phyloP scores from a whole-genome alignment of 2,329 filamentous ascomycete species.

The Penicillium sp. region DNA sequence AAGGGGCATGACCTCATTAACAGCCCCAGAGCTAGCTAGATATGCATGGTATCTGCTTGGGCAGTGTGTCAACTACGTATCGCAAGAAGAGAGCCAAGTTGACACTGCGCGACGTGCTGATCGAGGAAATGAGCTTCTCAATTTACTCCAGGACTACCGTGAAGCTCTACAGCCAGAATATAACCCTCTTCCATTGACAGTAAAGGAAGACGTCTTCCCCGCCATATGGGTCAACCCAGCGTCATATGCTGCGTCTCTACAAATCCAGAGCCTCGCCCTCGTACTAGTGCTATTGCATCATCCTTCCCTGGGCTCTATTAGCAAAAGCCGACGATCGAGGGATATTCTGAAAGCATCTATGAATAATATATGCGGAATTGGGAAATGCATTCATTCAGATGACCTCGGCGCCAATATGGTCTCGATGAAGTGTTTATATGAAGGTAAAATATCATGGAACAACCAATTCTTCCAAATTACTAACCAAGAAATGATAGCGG shows the following conservation, averaged over 20 bases:
- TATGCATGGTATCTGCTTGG: conserved; percentile 48
- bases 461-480: background rate
- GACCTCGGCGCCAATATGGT: conserved; percentile 21
- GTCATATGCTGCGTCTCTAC: conserved; percentile 53
- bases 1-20: background rate
- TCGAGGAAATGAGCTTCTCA: conserved; percentile 50
- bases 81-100: conserved; percentile 51
- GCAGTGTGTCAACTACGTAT: conserved; percentile 62
- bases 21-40: conserved; percentile 1
- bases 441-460: conserved; percentile 9
- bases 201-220: conserved; percentile 40
- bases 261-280: conserved; percentile 57
- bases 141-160: conserved; percentile 56
- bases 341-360: conserved; percentile 15
- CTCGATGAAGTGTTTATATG: conserved; percentile 25
- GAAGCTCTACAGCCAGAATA: conserved; percentile 46
- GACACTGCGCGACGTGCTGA: conserved; percentile 49
- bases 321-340: conserved; percentile 43
- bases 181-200: conserved; percentile 41
- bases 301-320: conserved; percentile 53
- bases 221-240: conserved; percentile 58
- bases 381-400: conserved; percentile 19
- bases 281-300: conserved; percentile 58
- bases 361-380: conserved; percentile 27
- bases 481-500: conserved; percentile 15